Evolutionary conservation across 371 early-diverging fungal genomes (phyloP), one percentile per base, ranked within the genome.

Genomic region (Lichtheimia corymbifera): DNA sequence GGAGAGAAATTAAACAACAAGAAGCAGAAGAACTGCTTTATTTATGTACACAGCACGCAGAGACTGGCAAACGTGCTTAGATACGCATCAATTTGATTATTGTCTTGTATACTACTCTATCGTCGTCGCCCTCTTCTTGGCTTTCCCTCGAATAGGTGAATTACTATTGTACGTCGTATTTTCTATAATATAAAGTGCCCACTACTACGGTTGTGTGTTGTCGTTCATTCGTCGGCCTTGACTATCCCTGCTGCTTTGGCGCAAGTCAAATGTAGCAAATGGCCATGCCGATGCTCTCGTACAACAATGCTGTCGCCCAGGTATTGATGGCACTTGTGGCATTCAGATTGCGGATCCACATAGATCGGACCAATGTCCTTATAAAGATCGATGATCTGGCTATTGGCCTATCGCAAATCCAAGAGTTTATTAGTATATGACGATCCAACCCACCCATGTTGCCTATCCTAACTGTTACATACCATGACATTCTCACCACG

Each of bases 401-500:
- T 66, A 41, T 69, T 70, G 30, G 73, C 70, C 81, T 80, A 61
- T 22, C 1, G 47, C 18, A 47, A 7, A 47, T 47, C 35, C 5
- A 35, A 28, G 9, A 47, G 18, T 47, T 47, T n/a, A n/a, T 47
- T 47, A 47, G 22, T 47, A n/a, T 47, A 18, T 17, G 17, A 18
- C 9, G 17, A 5, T 9, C 0, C 22, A 47, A 17, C 17, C 47
- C n/a, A 47, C 50, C 22, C 25, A 11, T 50, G 11, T 22, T 0
- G 13, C 13, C 13, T 3, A 64, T 43, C 3, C n/a, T 50, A n/a
- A 13, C 9, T 50, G 13, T 65, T 54, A 45, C 64, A 62, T 68
- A 86, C 86, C 78, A 82, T 67, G 5, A 85, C 27, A 53, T 90
- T 87, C 62, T 90, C 84, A 25, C 87, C 88, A 14, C 85, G 72